Base-by-base conservation (phyloP, 805 yeast species). In the Wickerhamia fluorescens region DNA sequence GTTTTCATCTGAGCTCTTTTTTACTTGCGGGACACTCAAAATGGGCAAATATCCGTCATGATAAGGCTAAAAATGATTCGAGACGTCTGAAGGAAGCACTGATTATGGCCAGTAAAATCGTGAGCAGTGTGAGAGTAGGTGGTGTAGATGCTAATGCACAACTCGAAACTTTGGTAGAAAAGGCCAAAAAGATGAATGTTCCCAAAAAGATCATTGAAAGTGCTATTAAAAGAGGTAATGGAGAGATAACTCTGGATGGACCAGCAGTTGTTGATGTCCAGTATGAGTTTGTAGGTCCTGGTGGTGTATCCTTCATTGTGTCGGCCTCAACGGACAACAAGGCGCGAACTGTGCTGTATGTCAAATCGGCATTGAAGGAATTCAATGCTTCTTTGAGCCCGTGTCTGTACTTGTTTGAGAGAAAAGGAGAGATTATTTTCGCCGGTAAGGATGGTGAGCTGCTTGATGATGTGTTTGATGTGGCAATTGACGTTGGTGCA, bases 1-100 rank as follows among this genome's bases (percentile, higher is more conserved):
- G n/a, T n/a, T n/a, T n/a, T n/a, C n/a, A n/a, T n/a, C n/a, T n/a
- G n/a, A n/a, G n/a, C n/a, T 14, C 44, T 21, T 3, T 29, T 2
- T 23, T 40, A 1, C 33, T 37, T n/a, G 76, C 86, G 0, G 98
- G 98, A 1, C 98, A 89, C 54, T 80, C 85, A 20, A 89, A 88
- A 56, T 89, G 98, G 98, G 84, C 94, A 24, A 85, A 83, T 27
- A 89, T 92, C 42, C 82, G 87, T 49, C 96, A 87, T 50, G 92
- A 83, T 50, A 89, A 89, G 57, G 95, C 95, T 31, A 84, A 85
- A 38, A 86, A 87, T 47, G 98, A 89, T 58, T 83, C 86, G 13
- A 75, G 71, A 34, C 78, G 74, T 51, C 78, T 85, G 35, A 71
- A 75, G 32, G 64, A 75, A 16, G 76, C 85, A 4, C 80, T 78